A percentile compares a stretch with the other conserved stretches of the same genome.
phyloP scores from a whole-genome alignment of 2,329 filamentous ascomycete species.

The Aspergillus udagawae region DNA sequence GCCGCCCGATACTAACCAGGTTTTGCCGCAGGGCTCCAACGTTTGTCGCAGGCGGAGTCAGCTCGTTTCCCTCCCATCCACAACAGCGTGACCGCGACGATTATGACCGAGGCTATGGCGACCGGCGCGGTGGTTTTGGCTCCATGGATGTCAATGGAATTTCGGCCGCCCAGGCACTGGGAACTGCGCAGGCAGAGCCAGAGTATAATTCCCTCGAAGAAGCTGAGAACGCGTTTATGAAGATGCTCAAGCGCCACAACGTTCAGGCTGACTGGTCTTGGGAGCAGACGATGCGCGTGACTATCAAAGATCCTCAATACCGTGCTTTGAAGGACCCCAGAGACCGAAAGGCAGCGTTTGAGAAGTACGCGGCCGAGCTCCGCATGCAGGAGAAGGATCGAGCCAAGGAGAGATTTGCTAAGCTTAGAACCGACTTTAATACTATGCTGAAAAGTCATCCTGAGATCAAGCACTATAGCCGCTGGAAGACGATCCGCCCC shows the following conservation, averaged over 20 bases:
- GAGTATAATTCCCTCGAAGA: slow-evolving; percentile 79
- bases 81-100: slow-evolving; percentile 48
- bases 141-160: slow-evolving; percentile 40
- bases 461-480: slow-evolving; percentile 94
- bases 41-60: slow-evolving; percentile 58
- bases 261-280: slow-evolving; percentile 91
- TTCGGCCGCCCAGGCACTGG: slow-evolving; percentile 32
- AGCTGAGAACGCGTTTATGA: slow-evolving; percentile 88
- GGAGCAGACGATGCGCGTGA: slow-evolving; percentile 81
- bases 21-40: slow-evolving; percentile 43
- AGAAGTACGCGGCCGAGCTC: slow-evolving; percentile 90
- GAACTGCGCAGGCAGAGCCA: slow-evolving; percentile 56
- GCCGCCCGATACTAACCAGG: slow-evolving; percentile 29
- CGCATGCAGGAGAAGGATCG: slow-evolving; percentile 89
- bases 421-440: slow-evolving; percentile 88
- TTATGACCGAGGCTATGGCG: slow-evolving; percentile 42
- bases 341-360: slow-evolving; percentile 84
- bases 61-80: slow-evolving; percentile 39
- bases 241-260: slow-evolving; percentile 77
- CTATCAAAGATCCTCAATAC: slow-evolving; percentile 88
- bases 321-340: slow-evolving; percentile 88
- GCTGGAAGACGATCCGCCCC: slow-evolving; percentile 92
- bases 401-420: slow-evolving; percentile 86
- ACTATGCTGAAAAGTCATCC: slow-evolving; percentile 95
- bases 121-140: slow-evolving; percentile 47